phyloP scores from a whole-genome alignment of 257 asterid genomes.

The Cruciata laevipes region DNA sequence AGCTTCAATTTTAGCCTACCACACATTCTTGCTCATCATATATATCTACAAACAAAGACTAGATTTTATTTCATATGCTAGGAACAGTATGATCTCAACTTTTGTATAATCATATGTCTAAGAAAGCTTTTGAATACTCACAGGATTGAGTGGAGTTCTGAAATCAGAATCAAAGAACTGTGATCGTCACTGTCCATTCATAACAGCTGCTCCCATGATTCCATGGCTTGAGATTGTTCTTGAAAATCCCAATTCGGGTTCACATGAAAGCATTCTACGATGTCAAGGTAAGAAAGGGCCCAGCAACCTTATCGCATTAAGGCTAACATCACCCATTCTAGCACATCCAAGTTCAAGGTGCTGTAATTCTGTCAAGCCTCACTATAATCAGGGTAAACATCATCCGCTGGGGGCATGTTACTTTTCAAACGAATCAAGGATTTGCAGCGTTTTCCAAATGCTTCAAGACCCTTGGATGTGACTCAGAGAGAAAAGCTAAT shows the following conservation, averaged over 20 bases:
- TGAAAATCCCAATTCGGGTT: background rate
- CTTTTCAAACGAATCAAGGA: slow-evolving; percentile 17
- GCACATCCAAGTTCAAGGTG: background rate
- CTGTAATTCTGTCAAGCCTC: background rate
- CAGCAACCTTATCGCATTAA: background rate
- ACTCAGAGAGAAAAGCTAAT: slow-evolving; percentile 19
- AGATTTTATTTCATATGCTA: no score
- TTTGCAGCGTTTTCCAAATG: slow-evolving; percentile 21
- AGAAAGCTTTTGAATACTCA: background rate
- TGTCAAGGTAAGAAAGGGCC: background rate
- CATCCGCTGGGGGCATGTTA: no score
- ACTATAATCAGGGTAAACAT: background rate
- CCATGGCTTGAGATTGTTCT: background rate
- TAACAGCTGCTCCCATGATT: background rate
- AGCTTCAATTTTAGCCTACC: background rate
- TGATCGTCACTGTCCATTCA: background rate
- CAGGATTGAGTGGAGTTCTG: background rate
- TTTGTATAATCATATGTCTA: background rate
- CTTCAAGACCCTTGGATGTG: slow-evolving; percentile 24
- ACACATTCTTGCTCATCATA: background rate
- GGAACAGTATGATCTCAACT: background rate
- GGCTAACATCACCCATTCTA: background rate
- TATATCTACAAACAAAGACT: background rate
- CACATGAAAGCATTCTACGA: background rate
- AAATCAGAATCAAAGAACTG: background rate